Evolutionary conservation across 257 asterid species (phyloP).

Genomic region (Salvia miltiorrhiza): DNA sequence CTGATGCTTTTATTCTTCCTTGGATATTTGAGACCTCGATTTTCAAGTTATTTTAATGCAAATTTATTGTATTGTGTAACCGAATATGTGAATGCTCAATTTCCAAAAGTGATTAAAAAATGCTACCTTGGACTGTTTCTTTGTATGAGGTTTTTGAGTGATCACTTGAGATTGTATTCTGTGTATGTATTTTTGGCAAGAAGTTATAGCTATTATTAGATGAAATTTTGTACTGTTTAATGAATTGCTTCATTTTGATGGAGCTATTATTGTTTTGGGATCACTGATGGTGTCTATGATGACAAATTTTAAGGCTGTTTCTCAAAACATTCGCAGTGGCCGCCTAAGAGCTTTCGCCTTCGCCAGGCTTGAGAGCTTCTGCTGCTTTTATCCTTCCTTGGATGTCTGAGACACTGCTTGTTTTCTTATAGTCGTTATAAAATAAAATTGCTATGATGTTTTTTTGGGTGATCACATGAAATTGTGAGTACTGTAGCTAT

Average conservation of each 20-base stretch:
- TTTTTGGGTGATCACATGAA: too few species aligned
- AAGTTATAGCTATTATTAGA: too few species aligned
- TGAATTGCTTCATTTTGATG: too few species aligned
- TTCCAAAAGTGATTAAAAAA: background rate
- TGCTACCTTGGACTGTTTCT: background rate
- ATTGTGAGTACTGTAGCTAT: too few species aligned
- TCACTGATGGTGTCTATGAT: constrained; percentile 26
- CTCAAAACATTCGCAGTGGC: constrained; percentile 81
- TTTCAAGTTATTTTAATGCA: background rate
- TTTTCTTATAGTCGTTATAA: background rate
- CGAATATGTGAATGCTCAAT: background rate
- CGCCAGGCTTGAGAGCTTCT: background rate
- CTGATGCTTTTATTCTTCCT: background rate
- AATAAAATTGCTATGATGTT: background rate
- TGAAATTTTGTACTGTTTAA: too few species aligned
- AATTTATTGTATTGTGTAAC: background rate
- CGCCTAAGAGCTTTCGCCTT: constrained; percentile 67
- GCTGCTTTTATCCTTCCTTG: background rate
- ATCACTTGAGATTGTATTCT: too few species aligned
- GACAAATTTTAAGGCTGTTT: constrained; percentile 62
- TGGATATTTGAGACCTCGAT: background rate
- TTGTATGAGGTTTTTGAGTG: background rate
- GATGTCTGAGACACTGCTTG: background rate
- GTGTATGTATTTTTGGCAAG: too few species aligned
- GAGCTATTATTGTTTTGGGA: too few species aligned